Percentiles rank a stretch among this genome's conserved stretches.
Conservation (phyloP, 2,329 filamentous ascomycete genomes). For the Colletotrichum karsti region DNA sequence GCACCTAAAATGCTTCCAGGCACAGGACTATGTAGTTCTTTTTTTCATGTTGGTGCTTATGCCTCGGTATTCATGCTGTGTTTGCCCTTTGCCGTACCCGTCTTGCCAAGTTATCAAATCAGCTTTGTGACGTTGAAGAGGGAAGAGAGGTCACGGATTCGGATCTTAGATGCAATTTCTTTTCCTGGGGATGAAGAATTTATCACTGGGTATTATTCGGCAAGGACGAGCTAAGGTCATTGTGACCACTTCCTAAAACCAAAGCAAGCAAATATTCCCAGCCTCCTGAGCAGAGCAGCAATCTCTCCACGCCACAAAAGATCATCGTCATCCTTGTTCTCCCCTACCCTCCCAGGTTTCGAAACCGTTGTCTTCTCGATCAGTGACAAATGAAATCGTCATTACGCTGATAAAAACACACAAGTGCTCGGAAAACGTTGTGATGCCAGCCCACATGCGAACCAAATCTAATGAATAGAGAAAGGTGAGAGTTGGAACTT, state of each 20-base stretch:
- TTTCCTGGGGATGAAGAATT: no score
- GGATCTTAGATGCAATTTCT: no score
- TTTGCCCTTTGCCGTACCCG: no score
- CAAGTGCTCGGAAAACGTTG: not conserved
- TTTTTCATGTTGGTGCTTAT: no score
- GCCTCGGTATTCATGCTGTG: no score
- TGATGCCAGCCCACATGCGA: not conserved
- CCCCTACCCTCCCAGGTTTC: not conserved
- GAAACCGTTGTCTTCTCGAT: not conserved
- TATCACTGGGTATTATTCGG: conserved; percentile 14
- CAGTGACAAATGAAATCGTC: not conserved
- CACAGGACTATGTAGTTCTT: no score
- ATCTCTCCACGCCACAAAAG: not conserved
- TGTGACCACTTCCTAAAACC: not conserved
- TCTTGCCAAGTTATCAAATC: no score
- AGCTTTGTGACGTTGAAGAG: not conserved
- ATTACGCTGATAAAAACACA: not conserved
- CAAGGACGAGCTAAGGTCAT: not conserved
- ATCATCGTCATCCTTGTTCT: not conserved
- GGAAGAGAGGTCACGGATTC: no score
- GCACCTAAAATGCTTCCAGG: no score
- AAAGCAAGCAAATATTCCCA: not conserved
- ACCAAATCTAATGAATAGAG: not conserved
- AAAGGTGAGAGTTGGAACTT: not conserved
- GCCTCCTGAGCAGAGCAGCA: not conserved